Conservation (phyloP, 2,329 filamentous ascomycete genomes). For the Phialemoniopsis sp. region DNA sequence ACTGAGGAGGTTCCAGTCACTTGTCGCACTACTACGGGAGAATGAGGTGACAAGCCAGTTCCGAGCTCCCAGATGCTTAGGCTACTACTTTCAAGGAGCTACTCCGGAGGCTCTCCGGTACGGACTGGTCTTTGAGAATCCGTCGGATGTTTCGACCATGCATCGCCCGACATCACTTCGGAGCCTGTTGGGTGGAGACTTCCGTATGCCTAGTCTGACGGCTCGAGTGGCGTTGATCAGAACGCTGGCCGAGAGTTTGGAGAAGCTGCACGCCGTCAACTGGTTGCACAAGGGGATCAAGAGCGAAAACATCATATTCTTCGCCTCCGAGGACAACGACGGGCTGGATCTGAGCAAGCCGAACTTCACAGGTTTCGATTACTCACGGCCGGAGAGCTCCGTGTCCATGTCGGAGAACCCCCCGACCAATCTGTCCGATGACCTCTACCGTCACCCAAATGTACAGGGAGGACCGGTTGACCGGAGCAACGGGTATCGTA, state of each 20-base stretch:
- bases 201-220: conserved; percentile 42
- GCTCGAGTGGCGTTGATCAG: conserved; percentile 23
- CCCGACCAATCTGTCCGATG: conserved; percentile 33
- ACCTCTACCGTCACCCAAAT: conserved; percentile 46
- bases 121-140: conserved; percentile 50
- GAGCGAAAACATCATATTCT: conserved; percentile 49
- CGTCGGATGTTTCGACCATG: conserved; percentile 19
- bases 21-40: no score
- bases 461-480: conserved; percentile 28
- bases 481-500: conserved; percentile 31
- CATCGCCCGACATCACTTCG: conserved; percentile 41
- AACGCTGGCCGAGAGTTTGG: no score
- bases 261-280: conserved; percentile 46
- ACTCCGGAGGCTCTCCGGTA: conserved; percentile 27
- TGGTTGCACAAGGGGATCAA: conserved; percentile 58
- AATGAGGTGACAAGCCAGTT: conserved; percentile 20
- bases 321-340: conserved; percentile 21
- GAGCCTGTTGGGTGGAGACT: conserved; percentile 32
- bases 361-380: conserved; percentile 50
- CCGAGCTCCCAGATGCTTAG: conserved; percentile 44
- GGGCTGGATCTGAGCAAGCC: conserved; percentile 32
- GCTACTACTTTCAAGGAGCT: conserved; percentile 40
- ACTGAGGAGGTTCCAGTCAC: no score
- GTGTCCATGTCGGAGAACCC: conserved; percentile 44
- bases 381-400: conserved; percentile 40